Evolutionary conservation across 805 yeast species (phyloP), one percentile per base, ranked within the genome.

Genomic region (Zygoascus tannicola): DNA sequence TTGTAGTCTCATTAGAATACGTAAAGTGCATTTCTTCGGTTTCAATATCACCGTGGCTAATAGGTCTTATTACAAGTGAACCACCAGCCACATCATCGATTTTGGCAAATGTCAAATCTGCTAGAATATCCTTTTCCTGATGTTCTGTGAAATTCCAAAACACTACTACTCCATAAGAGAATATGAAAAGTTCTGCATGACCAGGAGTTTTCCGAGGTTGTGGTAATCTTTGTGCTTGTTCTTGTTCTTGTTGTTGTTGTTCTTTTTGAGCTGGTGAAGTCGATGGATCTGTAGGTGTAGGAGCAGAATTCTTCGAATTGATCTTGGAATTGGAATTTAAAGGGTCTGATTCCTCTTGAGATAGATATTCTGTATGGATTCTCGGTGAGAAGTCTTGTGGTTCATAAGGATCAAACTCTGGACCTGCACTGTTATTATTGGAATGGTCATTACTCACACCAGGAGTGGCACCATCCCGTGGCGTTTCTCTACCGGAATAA

Each of bases 81-180:
- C 51, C 49, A 14, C 44, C 40, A 22, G 40, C 14, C 4, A 38
- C 41, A 15, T 41, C 47, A 58, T 41, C 44, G 41, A 40, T 26
- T 42, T 51, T 63, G 4, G 85, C 85, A 64, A 82, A 78, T n/a
- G 80, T 82, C 50, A 92, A 69, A 57, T 92, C 98, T 1, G 97
- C 97, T 44, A 92, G 70, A 16, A 92, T 78, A 55, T 90, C 92
- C 66, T 87, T 87, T 56, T 92, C 98, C 58, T 92, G 96, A 5
- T 76, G 70, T 58, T 87, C 96, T 2, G 90, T 78, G 54, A 92
- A 87, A 57, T 92, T 92, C 98, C 98, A 92, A 57, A 92, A 88
- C 18, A 92, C 97, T n/a, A 92, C 86, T 12, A 90, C 94, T 18
- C 98, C 98, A 59, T 92, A 92, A 43, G 78, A 80, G 59, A 90